Evolutionary conservation across 2,329 filamentous ascomycete genomes (phyloP), one percentile per base, ranked within the genome.

Genomic region (Bipolaris gigantea): DNA sequence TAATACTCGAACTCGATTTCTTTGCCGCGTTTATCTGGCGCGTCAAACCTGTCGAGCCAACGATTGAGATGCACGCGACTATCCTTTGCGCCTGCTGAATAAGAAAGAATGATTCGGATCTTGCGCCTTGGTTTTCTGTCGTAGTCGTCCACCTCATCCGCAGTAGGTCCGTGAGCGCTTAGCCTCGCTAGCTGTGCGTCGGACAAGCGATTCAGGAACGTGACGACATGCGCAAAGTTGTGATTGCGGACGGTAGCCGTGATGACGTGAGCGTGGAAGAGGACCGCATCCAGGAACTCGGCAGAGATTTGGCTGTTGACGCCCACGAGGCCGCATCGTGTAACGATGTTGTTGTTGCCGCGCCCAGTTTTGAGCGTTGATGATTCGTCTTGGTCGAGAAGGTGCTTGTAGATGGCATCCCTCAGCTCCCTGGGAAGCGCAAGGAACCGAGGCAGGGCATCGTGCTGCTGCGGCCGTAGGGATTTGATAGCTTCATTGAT

Each of bases 371-470:
- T 59, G 6, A 61, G 43, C 0, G 23, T 59, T 0, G 53, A 38
- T 8, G 39, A 46, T 19, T 21, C 15, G 35, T 53, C 48, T 8
- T 40, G 18, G 4, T 43, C 9, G 4, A 64, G 23, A 13, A 63
- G 30, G 38, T 59, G 51, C 38, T 48, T 52, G 56, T 64, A 61
- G 34, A 65, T 62, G 30, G 61, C 55, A 46, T 64, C 59, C 11
- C 59, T 47, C 1, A 65, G 42, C 48, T 65, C 61, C 25, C 57
- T 50, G 4, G 62, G 62, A 3, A 64, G 55, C 1, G 51, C 45
- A 30, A 64, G 56, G 39, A 64, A 61, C 3, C 38, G 30, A 2
- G 50, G 30, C 5, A 40, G 15, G 19, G 46, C 47, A 10, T 16
- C 9, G 13, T 19, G 2, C 21, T 42, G 50, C 16, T 9, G 45